Evolutionary conservation across 257 asterid species (phyloP).

Genomic region (Datura wrightii): DNA sequence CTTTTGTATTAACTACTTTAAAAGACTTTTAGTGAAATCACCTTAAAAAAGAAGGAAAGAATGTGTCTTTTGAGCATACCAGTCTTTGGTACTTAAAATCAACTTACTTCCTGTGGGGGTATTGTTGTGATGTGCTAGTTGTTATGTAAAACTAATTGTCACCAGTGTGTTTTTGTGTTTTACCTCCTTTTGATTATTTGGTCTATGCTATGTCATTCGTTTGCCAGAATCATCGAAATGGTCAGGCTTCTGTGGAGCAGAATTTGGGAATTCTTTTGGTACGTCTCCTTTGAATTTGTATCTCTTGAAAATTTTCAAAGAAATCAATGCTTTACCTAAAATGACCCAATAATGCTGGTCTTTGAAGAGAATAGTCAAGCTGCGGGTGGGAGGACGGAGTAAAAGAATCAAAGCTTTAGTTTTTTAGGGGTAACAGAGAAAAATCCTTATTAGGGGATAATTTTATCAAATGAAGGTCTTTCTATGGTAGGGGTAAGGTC

Average conservation of each 20-base stretch:
- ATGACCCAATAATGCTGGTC: not conserved
- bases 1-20: not conserved
- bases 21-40: too few relatives aligned
- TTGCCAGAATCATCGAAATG: constrained; percentile 60
- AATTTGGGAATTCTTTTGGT: constrained; percentile 95
- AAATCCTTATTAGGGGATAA: not conserved
- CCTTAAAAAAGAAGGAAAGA: not conserved
- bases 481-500: not conserved
- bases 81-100: not conserved
- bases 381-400: not conserved
- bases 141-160: not conserved
- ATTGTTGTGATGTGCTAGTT: constrained; percentile 24
- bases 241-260: constrained; percentile 69
- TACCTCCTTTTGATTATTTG: constrained; percentile 12
- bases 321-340: constrained; percentile 2
- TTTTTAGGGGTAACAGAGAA: constrained; percentile 1
- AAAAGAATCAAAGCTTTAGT: constrained; percentile 2
- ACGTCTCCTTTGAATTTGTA: constrained; percentile 23
- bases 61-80: not conserved
- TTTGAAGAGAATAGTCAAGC: constrained; percentile 11
- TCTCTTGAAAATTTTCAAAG: constrained; percentile 7
- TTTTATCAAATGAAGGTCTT: constrained; percentile 4
- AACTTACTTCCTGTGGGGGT: not conserved
- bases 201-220: constrained; percentile 28
- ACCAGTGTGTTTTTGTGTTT: constrained; percentile 1